Percentiles rank a stretch among this genome's conserved stretches.
Conservation (phyloP, 73 alveolate species). For the Tetrahymena malaccensis region DNA sequence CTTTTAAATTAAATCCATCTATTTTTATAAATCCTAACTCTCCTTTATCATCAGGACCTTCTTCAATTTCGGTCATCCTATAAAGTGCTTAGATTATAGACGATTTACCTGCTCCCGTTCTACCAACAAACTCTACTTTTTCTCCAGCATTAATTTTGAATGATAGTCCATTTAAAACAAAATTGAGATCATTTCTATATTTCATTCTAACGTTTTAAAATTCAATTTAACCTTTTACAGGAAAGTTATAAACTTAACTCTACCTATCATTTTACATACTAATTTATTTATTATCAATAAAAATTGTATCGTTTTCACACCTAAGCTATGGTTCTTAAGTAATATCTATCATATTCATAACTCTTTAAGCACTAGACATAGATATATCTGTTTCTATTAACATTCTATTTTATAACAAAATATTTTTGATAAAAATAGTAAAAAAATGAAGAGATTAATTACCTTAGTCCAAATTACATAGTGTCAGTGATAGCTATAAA, state of each 20-base stretch:
- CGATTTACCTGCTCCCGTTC: slow-evolving; percentile 96
- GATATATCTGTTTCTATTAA: background rate
- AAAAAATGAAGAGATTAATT: background rate
- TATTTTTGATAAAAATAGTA: background rate
- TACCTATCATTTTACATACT: background rate
- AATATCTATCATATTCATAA: background rate
- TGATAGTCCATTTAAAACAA: slow-evolving; percentile 51
- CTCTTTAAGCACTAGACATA: background rate
- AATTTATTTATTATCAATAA: background rate
- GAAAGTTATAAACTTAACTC: slow-evolving; percentile 33
- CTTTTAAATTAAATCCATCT: background rate
- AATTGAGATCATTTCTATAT: slow-evolving; percentile 16
- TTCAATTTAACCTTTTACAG: slow-evolving; percentile 49
- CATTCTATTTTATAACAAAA: background rate
- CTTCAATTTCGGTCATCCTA: slow-evolving; percentile 30
- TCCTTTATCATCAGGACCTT: background rate
- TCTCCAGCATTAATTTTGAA: slow-evolving; percentile 67
- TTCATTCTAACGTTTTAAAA: slow-evolving; percentile 46
- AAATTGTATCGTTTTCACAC: background rate
- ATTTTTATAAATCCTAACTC: background rate
- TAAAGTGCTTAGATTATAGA: slow-evolving; percentile 64
- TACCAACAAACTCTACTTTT: too few relatives aligned
- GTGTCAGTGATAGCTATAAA: background rate
- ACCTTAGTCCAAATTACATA: background rate
- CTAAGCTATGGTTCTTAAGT: background rate